Evolutionary conservation across 768 basidiomycete genomes (phyloP), one percentile per base, ranked within the genome.

Genomic region (Tulasnella calospora): DNA sequence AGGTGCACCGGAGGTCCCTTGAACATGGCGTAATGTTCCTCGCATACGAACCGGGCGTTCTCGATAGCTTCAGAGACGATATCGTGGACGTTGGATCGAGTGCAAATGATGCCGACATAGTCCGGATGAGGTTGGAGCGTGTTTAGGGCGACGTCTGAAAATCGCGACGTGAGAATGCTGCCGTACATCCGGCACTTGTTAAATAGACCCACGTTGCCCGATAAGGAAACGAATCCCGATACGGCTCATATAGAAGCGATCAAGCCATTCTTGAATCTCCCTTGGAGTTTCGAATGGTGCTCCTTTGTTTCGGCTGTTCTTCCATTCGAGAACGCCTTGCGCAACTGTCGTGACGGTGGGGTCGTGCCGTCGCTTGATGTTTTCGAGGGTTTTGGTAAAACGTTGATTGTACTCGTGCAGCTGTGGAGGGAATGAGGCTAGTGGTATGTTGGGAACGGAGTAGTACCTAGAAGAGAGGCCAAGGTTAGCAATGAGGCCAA

Each of bases 1-100:
- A 99, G 92, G 82, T 99, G 94, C 21, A 99, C 95, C 3, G 95
- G 94, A 0, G 98, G 98, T 1, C 94, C 95, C 81, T 92, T 93
- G 90, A 98, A 97, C 88, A 99, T 92, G 1, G 92, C 94, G 82
- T 87, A 89, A 85, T 98, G 96, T 82, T 98, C 96, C 85, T 98
- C 96, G 86, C 96, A 98, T 21, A 88, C 86, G 79, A 86, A 88
- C 44, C 86, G 90, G 8, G 98, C 96, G 84, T 99, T 99, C 84
- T 99, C 97, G 81, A 99, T 98, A 0, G 97, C 94, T 87, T 99
- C 98, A 82, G 94, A 92, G n/a, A 97, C 92, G 80, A 98, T 98
- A 82, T 99, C 96, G 82, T 96, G 95, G 0, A 99, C 92, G 84
- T 96, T 98, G 1, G 96, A 92, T 82, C 93, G 88, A 2, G 94